phyloP scores from a whole-genome alignment of 2,329 filamentous ascomycete genomes.

The Neonectria ditissima region DNA sequence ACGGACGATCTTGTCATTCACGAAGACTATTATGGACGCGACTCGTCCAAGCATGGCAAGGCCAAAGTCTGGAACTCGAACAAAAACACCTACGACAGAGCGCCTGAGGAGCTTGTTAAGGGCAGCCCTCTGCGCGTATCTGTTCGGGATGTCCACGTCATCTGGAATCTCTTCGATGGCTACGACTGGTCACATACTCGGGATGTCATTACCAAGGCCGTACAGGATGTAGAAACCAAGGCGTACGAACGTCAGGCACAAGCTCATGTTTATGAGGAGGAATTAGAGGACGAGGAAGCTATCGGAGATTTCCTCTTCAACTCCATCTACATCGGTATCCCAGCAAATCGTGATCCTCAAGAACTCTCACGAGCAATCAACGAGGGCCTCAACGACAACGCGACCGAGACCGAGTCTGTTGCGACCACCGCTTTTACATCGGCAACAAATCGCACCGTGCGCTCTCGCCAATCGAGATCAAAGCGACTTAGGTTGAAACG shows the following conservation, averaged over 20 bases:
- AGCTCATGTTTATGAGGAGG: slow-evolving; percentile 71
- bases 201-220: slow-evolving; percentile 86
- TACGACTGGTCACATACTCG: slow-evolving; percentile 95
- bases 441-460: slow-evolving; percentile 63
- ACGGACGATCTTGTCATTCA: slow-evolving; percentile 76
- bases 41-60: slow-evolving; percentile 70
- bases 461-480: slow-evolving; percentile 57
- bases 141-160: slow-evolving; percentile 88
- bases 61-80: slow-evolving; percentile 85
- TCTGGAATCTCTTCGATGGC: slow-evolving; percentile 98
- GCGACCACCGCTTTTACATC: slow-evolving; percentile 78
- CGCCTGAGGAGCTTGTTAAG: slow-evolving; percentile 70
- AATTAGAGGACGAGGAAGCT: slow-evolving; percentile 84
- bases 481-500: slow-evolving; percentile 80
- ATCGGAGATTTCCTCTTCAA: slow-evolving; percentile 98
- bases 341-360: slow-evolving; percentile 84
- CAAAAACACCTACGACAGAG: slow-evolving; percentile 78
- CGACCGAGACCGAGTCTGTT: slow-evolving; percentile 90
- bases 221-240: slow-evolving; percentile 86
- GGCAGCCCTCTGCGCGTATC: slow-evolving; percentile 80
- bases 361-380: slow-evolving; percentile 89
- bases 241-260: slow-evolving; percentile 80
- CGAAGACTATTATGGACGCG: slow-evolving; percentile 80
- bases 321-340: slow-evolving; percentile 96
- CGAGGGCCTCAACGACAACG: slow-evolving; percentile 84